Evolutionary conservation across 148 eudicot genomes (phyloP).

Genomic region (Rhododendron henanense): DNA sequence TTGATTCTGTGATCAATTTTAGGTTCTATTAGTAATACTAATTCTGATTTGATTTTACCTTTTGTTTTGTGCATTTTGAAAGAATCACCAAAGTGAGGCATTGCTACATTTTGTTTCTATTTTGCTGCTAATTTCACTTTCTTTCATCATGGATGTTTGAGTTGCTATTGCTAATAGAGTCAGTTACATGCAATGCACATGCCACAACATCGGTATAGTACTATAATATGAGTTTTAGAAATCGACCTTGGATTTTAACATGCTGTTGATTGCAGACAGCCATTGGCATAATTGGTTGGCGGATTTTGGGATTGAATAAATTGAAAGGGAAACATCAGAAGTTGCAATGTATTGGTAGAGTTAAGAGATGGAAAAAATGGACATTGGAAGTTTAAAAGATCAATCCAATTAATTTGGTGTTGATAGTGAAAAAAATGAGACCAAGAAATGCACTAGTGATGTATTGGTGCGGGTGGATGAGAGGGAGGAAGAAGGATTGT

Average conservation of each 20-base stretch:
- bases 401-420: background rate
- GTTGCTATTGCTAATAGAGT: background rate
- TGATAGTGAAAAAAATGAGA: background rate
- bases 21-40: background rate
- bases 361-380: background rate
- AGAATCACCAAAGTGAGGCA: background rate
- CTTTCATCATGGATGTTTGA: background rate
- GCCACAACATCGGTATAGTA: background rate
- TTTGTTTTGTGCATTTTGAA: slow-evolving; percentile 1
- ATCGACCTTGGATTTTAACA: background rate
- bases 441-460: background rate
- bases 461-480: background rate
- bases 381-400: background rate
- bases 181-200: background rate
- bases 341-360: background rate
- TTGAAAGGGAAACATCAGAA: background rate
- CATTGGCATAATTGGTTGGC: background rate
- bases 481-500: background rate
- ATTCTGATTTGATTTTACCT: background rate
- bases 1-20: background rate
- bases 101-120: background rate
- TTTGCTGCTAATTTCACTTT: background rate
- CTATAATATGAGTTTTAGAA: background rate
- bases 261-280: background rate
- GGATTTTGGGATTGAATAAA: background rate